These are phyloP conservation scores for Chaetomium strumarium DNA, from an alignment of 2,329 filamentous ascomycete genomes.

Conservation along the genomic window DNA sequence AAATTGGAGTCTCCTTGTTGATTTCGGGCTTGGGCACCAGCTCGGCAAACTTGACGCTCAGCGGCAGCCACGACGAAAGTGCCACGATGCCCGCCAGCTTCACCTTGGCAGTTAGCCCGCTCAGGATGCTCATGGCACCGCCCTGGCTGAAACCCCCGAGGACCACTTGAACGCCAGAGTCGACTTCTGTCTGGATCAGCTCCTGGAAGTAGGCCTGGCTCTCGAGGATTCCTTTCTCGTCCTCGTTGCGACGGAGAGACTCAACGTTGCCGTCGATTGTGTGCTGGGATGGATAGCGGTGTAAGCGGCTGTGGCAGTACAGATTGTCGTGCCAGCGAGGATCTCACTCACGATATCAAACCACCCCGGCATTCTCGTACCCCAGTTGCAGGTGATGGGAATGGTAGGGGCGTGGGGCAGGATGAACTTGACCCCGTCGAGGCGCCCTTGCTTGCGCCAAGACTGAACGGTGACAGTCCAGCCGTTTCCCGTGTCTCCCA, in stretches of 20 bases:
- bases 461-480: constrained; percentile 82
- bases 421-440: constrained; percentile 88
- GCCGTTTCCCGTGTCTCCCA: constrained; percentile 76
- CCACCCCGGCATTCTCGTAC: constrained; percentile 76
- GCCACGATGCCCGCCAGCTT: constrained; percentile 86
- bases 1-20: constrained; percentile 74
- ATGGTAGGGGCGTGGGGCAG: constrained; percentile 86
- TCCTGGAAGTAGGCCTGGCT: constrained; percentile 71
- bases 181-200: constrained; percentile 75
- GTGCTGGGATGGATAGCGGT: constrained; percentile 12
- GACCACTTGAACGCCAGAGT: constrained; percentile 75
- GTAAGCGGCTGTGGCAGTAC: neutral
- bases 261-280: constrained; percentile 26
- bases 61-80: constrained; percentile 73
- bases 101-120: constrained; percentile 64
- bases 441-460: constrained; percentile 72
- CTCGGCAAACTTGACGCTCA: constrained; percentile 46
- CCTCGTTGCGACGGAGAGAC: constrained; percentile 32
- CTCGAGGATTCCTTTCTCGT: constrained; percentile 67
- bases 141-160: constrained; percentile 84
- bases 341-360: constrained; percentile 63
- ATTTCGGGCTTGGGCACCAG: constrained; percentile 38
- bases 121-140: constrained; percentile 77
- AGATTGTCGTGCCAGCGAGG: neutral
- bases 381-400: constrained; percentile 66